Conservation (phyloP, 2,329 filamentous ascomycete species). For the Epichloe aotearoae region DNA sequence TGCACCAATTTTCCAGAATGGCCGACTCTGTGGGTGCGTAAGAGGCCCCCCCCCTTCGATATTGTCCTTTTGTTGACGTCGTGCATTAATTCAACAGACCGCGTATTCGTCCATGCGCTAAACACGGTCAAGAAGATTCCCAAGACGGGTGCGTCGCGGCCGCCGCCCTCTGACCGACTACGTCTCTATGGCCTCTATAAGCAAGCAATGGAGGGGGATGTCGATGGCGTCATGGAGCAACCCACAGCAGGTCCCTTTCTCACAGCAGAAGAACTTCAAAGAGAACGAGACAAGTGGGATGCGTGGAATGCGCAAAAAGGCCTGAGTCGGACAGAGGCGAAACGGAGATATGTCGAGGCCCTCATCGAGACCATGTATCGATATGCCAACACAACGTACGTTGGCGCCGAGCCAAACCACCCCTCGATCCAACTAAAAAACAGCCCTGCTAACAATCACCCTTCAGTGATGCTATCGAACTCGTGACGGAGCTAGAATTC, state of each 20-base stretch:
- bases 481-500: conserved; percentile 93
- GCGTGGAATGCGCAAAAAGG: conserved; percentile 86
- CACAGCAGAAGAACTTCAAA: conserved; percentile 38
- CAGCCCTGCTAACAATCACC: background rate
- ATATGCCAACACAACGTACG: conserved; percentile 75
- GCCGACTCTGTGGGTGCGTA: conserved; percentile 26
- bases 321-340: conserved; percentile 78
- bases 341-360: conserved; percentile 84
- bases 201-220: conserved; percentile 93
- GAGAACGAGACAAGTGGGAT: conserved; percentile 68
- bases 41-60: background rate
- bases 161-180: conserved; percentile 71
- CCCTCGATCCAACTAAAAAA: background rate
- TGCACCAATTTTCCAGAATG: conserved; percentile 12
- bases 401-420: conserved; percentile 6
- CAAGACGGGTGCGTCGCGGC: conserved; percentile 80
- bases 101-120: conserved; percentile 96
- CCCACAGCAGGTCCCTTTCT: conserved; percentile 42
- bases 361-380: conserved; percentile 94
- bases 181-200: conserved; percentile 97
- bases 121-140: conserved; percentile 97
- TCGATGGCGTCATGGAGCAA: conserved; percentile 83
- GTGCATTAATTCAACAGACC: conserved; percentile 43
- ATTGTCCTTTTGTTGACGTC: conserved; percentile 2
- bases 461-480: conserved; percentile 61